These are phyloP conservation scores for Gloeostereum incarnatum DNA, from an alignment of 768 basidiomycete genomes.

Conservation along the genomic window DNA sequence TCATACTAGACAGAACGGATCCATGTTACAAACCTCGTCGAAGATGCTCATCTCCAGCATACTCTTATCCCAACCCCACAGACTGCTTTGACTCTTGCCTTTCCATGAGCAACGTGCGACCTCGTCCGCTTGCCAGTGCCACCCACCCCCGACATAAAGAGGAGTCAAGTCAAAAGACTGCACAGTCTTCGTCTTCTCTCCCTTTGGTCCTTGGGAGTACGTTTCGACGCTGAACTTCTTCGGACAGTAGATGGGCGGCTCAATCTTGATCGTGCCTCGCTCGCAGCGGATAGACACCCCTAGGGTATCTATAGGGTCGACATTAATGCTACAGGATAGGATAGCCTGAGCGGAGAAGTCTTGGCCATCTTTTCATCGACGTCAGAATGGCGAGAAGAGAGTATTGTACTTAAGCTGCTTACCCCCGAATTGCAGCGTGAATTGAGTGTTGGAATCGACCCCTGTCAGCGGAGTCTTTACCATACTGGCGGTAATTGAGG, in stretches of 20 bases:
- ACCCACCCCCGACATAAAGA: constrained; percentile 59
- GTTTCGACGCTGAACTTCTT: constrained; percentile 58
- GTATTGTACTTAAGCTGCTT: constrained; percentile 47
- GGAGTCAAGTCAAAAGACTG: constrained; percentile 52
- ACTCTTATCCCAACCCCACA: constrained; percentile 78
- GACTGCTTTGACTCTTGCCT: constrained; percentile 61
- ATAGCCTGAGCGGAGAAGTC: constrained; percentile 72
- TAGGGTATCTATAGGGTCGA: constrained; percentile 29
- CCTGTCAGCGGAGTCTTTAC: constrained; percentile 69
- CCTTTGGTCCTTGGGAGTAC: too few relatives aligned
- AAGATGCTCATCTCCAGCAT: constrained; percentile 77
- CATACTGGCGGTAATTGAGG: constrained; percentile 58
- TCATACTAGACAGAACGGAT: neutral
- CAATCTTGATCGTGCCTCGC: constrained; percentile 57
- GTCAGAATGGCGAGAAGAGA: too few relatives aligned
- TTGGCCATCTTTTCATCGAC: too few relatives aligned
- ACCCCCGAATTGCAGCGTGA: constrained; percentile 58
- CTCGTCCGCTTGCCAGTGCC: constrained; percentile 85
- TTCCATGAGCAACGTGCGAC: constrained; percentile 71
- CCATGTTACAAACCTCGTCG: constrained; percentile 50
- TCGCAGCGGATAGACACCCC: constrained; percentile 69
- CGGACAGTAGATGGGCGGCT: constrained; percentile 59
- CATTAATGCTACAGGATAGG: constrained; percentile 59
- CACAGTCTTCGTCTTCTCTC: constrained; percentile 32
- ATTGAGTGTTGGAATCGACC: constrained; percentile 72